Evolutionary conservation across 2,329 filamentous ascomycete genomes (phyloP).

Genomic region (Acrocalymma vagum): DNA sequence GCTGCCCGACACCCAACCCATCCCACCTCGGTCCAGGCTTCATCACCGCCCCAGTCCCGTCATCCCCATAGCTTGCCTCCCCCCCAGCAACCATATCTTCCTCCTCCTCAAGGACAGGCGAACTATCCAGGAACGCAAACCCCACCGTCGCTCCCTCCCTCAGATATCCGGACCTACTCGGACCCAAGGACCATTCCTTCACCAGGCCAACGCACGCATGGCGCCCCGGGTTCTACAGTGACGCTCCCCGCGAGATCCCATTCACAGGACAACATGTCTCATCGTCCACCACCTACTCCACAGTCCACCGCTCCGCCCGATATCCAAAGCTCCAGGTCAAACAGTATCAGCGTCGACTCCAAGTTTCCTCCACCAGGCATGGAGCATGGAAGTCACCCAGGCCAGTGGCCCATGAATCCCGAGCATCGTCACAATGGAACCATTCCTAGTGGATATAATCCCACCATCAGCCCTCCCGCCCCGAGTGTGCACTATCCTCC

Average conservation of each 20-base stretch:
- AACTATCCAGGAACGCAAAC: conserved; percentile 33
- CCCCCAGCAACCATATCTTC: conserved; percentile 30
- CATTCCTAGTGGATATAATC: conserved; percentile 41
- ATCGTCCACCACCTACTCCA: conserved; percentile 41
- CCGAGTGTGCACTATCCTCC: conserved; percentile 40
- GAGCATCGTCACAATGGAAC: conserved; percentile 44
- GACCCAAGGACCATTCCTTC: conserved; percentile 44
- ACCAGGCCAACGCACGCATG: conserved; percentile 45
- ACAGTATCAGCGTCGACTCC: conserved; percentile 35
- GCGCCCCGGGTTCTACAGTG: conserved; percentile 41
- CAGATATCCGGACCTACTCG: conserved; percentile 42
- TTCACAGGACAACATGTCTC: conserved; percentile 46
- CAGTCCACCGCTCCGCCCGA: conserved; percentile 35
- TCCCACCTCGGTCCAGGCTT: conserved; percentile 38
- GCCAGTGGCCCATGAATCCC: conserved; percentile 39
- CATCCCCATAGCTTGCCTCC: conserved; percentile 34
- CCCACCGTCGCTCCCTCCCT: conserved; percentile 41
- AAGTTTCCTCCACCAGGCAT: conserved; percentile 37
- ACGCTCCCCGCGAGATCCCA: too few species aligned
- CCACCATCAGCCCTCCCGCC: conserved; percentile 41
- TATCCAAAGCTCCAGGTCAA: conserved; percentile 29
- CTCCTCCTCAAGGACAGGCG: conserved; percentile 26
- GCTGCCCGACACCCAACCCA: conserved; percentile 38
- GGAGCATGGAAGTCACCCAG: conserved; percentile 45
- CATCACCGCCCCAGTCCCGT: conserved; percentile 36